phyloP scores from a whole-genome alignment of 2,329 filamentous ascomycete genomes.

The Ilyonectria destructans region DNA sequence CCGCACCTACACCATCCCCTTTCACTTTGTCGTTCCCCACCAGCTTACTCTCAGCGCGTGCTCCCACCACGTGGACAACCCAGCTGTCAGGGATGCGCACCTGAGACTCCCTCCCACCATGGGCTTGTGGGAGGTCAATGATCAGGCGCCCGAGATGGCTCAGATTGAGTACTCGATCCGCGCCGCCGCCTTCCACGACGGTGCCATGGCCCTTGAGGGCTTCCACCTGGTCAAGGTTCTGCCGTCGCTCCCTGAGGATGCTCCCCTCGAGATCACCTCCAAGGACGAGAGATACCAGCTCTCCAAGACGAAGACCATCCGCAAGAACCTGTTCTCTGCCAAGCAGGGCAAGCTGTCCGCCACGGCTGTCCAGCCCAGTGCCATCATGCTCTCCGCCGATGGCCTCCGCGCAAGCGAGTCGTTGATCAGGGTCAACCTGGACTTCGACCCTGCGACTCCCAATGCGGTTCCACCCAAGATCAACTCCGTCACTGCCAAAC shows the following conservation, averaged over 20 bases:
- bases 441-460: conserved; percentile 63
- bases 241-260: conserved; percentile 65
- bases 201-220: conserved; percentile 58
- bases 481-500: conserved; percentile 65
- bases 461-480: conserved; percentile 65
- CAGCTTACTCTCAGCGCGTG: conserved; percentile 72
- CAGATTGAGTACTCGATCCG: conserved; percentile 69
- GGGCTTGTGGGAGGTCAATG: conserved; percentile 68
- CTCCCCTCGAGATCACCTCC: conserved; percentile 66
- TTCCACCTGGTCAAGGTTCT: conserved; percentile 68
- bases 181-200: conserved; percentile 59
- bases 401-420: conserved; percentile 62
- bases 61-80: conserved; percentile 63
- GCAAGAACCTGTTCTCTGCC: conserved; percentile 67
- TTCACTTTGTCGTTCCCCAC: conserved; percentile 73
- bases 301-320: conserved; percentile 67
- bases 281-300: conserved; percentile 67
- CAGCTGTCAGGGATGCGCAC: conserved; percentile 67
- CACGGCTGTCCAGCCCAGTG: conserved; percentile 62
- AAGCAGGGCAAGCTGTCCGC: conserved; percentile 68
- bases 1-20: conserved; percentile 67
- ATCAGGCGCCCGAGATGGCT: conserved; percentile 70
- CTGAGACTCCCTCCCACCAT: conserved; percentile 69
- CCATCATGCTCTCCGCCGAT: conserved; percentile 67
- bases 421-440: conserved; percentile 62